phyloP scores from a whole-genome alignment of 371 early-diverging fungal species.

The Capniomyces stellatus region DNA sequence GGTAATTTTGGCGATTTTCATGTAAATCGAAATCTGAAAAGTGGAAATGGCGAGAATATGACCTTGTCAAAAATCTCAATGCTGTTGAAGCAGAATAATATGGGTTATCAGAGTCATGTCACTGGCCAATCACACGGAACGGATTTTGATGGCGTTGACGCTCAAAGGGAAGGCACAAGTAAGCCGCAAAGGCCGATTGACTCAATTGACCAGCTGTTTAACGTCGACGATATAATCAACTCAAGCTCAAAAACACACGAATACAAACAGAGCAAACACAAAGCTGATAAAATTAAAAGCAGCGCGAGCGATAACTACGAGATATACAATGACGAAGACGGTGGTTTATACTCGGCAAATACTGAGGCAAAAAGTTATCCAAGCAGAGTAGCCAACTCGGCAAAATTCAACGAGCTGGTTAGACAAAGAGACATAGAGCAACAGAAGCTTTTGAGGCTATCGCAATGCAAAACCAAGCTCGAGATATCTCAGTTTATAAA shows the following conservation, averaged over 20 bases:
- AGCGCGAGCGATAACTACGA: not conserved
- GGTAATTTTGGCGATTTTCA: no score
- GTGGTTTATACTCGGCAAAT: no score
- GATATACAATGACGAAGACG: not conserved
- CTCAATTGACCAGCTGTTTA: not conserved
- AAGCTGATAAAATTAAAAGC: not conserved
- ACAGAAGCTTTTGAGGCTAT: not conserved
- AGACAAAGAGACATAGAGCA: not conserved
- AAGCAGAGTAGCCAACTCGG: not conserved
- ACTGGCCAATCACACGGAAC: no score
- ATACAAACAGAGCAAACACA: no score
- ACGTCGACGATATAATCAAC: not conserved
- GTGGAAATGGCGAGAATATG: no score
- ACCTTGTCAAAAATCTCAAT: no score
- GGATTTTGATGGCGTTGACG: not conserved
- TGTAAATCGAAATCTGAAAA: no score
- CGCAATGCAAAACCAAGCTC: not conserved
- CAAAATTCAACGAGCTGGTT: not conserved
- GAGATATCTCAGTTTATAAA: not conserved
- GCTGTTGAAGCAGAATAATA: no score
- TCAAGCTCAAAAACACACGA: not conserved
- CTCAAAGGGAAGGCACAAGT: not conserved
- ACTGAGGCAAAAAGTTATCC: no score
- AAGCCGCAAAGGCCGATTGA: no score
- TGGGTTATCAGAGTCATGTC: no score